Evolutionary conservation across 148 eudicot species (phyloP), one percentile per base, ranked within the genome.

Genomic region (Spergularia bocconei): DNA sequence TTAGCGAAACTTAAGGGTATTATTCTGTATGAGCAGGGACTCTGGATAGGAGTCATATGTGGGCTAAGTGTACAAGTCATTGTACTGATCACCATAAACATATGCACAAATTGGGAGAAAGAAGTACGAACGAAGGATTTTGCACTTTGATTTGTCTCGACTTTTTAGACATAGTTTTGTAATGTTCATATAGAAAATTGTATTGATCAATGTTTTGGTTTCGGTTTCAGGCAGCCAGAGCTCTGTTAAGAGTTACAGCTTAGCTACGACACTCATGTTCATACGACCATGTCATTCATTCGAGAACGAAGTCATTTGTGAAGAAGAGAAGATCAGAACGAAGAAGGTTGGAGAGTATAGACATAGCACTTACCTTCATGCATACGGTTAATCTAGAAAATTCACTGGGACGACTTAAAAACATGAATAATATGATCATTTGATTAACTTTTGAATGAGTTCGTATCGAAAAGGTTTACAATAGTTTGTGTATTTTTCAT

Each of bases 41-140:
- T 87, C 16, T 90, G 93, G 89, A 79, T 78, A 70, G 93, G 93
- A 44, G 83, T 90, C 20, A 85, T 90, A 39, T 86, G 88, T 55
- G 91, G 87, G 70, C 83, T 90, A 14, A 56, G 63, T 9, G 85
- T 88, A 19, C 91, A 88, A 79, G 71, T 80, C 67, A 71, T 90
- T 13, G 88, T 85, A 15, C 85, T 89, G 7, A 41, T 88, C 69
- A 75, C 73, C 11, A 29, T 90, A 50, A 86, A 86, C 69, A 11
- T 90, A n/a, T 75, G 61, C 72, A 86, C 91, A 9, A 78, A 86
- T 44, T 90, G 93, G 93, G 81, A 86, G 20, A 50, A 54, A 16
- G 93, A 86, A 84, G 89, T 85, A 47, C 79, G 74, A 53, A 39
- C n/a, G n/a, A n/a, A n/a, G 3, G 17, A 50, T 75, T 17, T 57